Evolutionary conservation across 1,284 basidiomycete genomes (phyloP).

Genomic region (Porodaedalea pini): DNA sequence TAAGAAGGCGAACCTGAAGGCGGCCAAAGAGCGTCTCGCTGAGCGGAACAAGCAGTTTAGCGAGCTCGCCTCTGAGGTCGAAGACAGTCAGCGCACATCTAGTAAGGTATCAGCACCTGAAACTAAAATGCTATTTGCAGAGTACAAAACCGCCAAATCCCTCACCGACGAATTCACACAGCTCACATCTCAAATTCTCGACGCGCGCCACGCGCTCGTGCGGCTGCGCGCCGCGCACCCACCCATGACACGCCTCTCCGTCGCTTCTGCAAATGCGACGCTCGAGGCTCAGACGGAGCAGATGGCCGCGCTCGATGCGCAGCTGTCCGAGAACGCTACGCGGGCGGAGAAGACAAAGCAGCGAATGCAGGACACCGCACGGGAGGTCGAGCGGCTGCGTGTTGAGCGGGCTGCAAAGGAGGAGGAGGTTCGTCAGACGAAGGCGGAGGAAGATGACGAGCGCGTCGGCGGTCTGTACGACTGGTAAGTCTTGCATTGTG

Average conservation of each 20-base stretch:
- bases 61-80: constrained; percentile 59
- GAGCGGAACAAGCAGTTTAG: constrained; percentile 61
- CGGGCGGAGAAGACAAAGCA: constrained; percentile 54
- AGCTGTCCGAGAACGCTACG: constrained; percentile 41
- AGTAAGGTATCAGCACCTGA: not conserved
- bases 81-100: constrained; percentile 47
- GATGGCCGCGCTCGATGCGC: constrained; percentile 69
- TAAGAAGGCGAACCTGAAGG: constrained; percentile 67
- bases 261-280: constrained; percentile 64
- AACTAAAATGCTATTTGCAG: constrained; percentile 33
- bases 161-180: constrained; percentile 52
- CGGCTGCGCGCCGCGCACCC: constrained; percentile 77
- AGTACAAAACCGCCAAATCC: constrained; percentile 53
- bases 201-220: constrained; percentile 72
- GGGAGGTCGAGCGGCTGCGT: constrained; percentile 61
- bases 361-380: constrained; percentile 50
- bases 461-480: constrained; percentile 62
- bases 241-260: constrained; percentile 65
- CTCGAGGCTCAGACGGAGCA: constrained; percentile 67
- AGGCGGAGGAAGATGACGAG: constrained; percentile 63
- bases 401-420: constrained; percentile 67
- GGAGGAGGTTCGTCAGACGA: constrained; percentile 56
- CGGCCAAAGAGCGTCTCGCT: constrained; percentile 56
- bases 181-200: constrained; percentile 72
- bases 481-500: constrained; percentile 44